phyloP scores from a whole-genome alignment of 306 rosid species.

The Ceratonia siliqua region DNA sequence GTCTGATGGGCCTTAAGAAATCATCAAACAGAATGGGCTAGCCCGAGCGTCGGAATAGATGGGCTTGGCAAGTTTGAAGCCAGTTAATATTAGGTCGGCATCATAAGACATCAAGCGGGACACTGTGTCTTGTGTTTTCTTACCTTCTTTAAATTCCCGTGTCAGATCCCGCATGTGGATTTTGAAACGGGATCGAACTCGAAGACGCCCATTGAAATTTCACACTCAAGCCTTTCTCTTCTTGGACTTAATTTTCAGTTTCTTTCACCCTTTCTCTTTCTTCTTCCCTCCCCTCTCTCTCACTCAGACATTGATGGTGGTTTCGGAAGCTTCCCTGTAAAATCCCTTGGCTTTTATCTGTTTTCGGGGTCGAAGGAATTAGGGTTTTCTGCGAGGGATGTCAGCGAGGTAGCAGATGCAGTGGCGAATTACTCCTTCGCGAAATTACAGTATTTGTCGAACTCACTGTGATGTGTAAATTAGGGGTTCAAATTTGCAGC shows the following conservation, averaged over 20 bases:
- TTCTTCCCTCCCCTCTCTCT: not conserved
- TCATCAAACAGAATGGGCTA: not conserved
- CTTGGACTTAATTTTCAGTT: not conserved
- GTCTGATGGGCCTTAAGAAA: too few relatives aligned
- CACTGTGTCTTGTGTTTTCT: too few relatives aligned
- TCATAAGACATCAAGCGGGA: not conserved
- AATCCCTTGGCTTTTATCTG: not conserved
- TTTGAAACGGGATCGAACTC: constrained; percentile 36
- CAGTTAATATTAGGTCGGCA: not conserved
- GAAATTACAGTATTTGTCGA: not conserved
- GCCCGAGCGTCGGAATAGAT: not conserved
- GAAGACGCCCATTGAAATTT: constrained; percentile 21
- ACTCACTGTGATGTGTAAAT: constrained; percentile 17
- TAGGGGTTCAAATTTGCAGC: not conserved
- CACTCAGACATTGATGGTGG: not conserved
- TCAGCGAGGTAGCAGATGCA: not conserved
- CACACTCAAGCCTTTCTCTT: not conserved
- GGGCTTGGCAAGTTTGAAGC: not conserved
- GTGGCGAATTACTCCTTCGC: not conserved
- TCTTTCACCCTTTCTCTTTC: not conserved
- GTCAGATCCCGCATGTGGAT: constrained; percentile 17
- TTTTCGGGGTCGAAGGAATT: constrained; percentile 3
- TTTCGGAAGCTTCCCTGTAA: not conserved
- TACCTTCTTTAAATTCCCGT: not conserved
- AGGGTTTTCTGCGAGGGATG: constrained; percentile 35